A percentile compares a stretch with the other conserved stretches of the same genome.
Conservation (phyloP, 2,329 filamentous ascomycete genomes). For the Venturia asperata region DNA sequence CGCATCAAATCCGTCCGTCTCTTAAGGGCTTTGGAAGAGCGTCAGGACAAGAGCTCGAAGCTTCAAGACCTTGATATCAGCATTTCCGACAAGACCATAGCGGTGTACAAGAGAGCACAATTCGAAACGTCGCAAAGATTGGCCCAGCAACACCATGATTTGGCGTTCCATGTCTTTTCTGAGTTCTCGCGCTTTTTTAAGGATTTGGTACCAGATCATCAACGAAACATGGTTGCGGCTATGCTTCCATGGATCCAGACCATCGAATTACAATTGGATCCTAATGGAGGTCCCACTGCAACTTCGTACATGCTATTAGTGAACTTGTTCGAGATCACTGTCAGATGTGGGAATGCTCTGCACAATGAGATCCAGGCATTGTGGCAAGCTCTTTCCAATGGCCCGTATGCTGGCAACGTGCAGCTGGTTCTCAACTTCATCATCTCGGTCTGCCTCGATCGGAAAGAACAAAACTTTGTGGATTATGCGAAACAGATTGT, state of each 20-base stretch:
- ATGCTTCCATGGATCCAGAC: constrained; percentile 95
- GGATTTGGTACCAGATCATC: constrained; percentile 70
- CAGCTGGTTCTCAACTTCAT: constrained; percentile 93
- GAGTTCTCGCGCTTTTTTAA: constrained; percentile 94
- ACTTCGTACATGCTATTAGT: constrained; percentile 91
- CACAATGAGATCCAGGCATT: constrained; percentile 97
- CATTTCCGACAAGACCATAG: constrained; percentile 96
- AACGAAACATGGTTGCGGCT: constrained; percentile 89
- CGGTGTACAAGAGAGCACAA: constrained; percentile 94
- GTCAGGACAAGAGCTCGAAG: constrained; percentile 78
- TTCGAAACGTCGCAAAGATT: constrained; percentile 92
- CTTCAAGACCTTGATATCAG: constrained; percentile 97
- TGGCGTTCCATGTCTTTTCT: constrained; percentile 91
- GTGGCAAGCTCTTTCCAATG: constrained; percentile 93
- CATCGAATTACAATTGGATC: constrained; percentile 85
- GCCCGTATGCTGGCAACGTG: constrained; percentile 87
- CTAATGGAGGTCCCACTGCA: constrained; percentile 81
- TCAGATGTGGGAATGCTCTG: constrained; percentile 76
- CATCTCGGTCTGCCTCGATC: constrained; percentile 85
- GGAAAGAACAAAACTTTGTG: constrained; percentile 95
- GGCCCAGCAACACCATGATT: constrained; percentile 77
- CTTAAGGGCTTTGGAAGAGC: constrained; percentile 72
- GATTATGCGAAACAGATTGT: constrained; percentile 98
- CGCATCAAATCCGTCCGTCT: constrained; percentile 80
- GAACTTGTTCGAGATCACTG: constrained; percentile 93